Evolutionary conservation across 1,284 basidiomycete species (phyloP).

Genomic region (Apiotrichum montevideense): DNA sequence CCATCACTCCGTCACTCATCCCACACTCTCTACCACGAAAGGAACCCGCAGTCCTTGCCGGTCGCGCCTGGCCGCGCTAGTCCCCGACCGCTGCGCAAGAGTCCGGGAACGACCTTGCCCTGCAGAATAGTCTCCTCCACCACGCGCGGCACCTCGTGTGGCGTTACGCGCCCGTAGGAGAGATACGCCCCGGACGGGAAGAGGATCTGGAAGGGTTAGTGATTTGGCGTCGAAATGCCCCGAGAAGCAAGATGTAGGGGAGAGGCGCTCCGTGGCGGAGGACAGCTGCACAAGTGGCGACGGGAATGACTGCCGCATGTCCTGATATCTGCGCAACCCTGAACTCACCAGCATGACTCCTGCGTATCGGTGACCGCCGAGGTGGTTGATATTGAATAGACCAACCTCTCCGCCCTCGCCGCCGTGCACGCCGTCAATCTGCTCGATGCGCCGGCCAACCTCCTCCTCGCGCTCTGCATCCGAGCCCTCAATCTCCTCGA

Average conservation of each 20-base stretch:
- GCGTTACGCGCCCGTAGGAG: constrained; percentile 89
- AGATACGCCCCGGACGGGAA: constrained; percentile 74
- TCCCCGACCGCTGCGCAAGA: constrained; percentile 76
- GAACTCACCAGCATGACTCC: constrained; percentile 78
- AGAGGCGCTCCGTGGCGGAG: too few relatives aligned
- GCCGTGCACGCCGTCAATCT: constrained; percentile 46
- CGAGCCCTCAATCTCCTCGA: constrained; percentile 55
- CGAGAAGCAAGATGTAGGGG: neutral
- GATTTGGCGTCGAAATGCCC: neutral
- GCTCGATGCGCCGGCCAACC: constrained; percentile 51
- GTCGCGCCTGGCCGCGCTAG: constrained; percentile 44
- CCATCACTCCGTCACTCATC: too few relatives aligned
- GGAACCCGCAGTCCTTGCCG: constrained; percentile 20
- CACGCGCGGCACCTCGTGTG: constrained; percentile 77
- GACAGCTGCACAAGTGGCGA: too few relatives aligned
- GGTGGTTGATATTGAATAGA: constrained; percentile 76
- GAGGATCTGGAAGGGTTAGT: constrained; percentile 58
- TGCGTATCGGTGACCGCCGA: constrained; percentile 84
- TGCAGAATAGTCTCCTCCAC: constrained; percentile 78
- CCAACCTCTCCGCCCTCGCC: constrained; percentile 56
- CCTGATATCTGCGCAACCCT: too few relatives aligned
- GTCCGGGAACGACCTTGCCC: constrained; percentile 71
- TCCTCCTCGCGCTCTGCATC: constrained; percentile 48
- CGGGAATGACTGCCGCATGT: too few relatives aligned
- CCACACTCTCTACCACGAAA: constrained; percentile 22